phyloP scores from a whole-genome alignment of 768 basidiomycete genomes.

The Tephrocybe rancida region DNA sequence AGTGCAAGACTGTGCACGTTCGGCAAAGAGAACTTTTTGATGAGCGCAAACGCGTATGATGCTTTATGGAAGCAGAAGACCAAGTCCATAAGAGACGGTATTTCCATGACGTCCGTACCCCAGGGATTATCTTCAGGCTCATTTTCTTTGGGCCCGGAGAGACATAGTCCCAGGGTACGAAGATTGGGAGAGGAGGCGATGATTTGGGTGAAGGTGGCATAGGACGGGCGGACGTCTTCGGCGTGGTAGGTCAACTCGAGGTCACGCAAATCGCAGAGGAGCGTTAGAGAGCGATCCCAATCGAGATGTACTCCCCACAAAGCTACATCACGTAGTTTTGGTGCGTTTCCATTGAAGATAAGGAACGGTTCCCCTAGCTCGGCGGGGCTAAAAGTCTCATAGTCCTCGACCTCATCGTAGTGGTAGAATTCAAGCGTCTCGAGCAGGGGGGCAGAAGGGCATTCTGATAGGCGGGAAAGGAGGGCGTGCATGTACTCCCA shows the following conservation, averaged over 20 bases:
- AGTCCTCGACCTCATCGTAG: conserved; percentile 50
- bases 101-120: conserved; percentile 35
- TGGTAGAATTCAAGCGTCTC: conserved; percentile 57
- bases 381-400: conserved; percentile 40
- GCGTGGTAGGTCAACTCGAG: conserved; percentile 66
- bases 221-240: conserved; percentile 64
- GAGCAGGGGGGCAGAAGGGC: conserved; percentile 54
- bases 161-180: conserved; percentile 48
- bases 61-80: conserved; percentile 41
- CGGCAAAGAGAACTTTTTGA: conserved; percentile 41
- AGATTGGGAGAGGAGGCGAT: conserved; percentile 57
- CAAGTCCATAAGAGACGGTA: conserved; percentile 41
- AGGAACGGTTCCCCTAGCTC: conserved; percentile 42
- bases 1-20: conserved; percentile 46
- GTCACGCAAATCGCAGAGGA: conserved; percentile 47
- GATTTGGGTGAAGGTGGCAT: conserved; percentile 51
- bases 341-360: conserved; percentile 57
- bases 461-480: conserved; percentile 42
- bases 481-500: conserved; percentile 50
- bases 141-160: conserved; percentile 57
- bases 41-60: conserved; percentile 38
- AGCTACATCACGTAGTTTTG: conserved; percentile 46
- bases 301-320: conserved; percentile 75
- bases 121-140: conserved; percentile 35
- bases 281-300: conserved; percentile 52